phyloP scores from a whole-genome alignment of 106 monocot species.

The Allium cepa region DNA sequence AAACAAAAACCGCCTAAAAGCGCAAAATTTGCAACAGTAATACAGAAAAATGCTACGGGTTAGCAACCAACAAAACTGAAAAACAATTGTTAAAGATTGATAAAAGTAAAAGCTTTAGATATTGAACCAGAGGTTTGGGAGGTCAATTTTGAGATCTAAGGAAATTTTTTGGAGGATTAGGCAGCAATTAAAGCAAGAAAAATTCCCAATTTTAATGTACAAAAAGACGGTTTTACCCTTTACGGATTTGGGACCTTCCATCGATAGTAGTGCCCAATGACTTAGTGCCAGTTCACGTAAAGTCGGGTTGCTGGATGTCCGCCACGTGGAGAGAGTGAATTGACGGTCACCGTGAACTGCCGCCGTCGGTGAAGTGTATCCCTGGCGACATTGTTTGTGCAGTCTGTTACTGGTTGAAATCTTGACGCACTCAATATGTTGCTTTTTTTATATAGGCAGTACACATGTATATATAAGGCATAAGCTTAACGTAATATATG shows the following conservation, averaged over 20 bases:
- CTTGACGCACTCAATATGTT: too few species aligned
- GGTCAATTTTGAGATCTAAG: background rate
- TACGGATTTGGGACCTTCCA: slow-evolving; percentile 6
- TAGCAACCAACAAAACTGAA: background rate
- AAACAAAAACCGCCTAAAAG: background rate
- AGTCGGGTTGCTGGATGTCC: background rate
- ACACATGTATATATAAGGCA: too few species aligned
- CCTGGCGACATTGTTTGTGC: slow-evolving; percentile 1
- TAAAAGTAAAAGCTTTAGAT: background rate
- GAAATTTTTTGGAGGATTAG: background rate
- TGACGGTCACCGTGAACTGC: background rate
- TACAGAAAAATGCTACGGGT: background rate
- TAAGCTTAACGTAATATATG: too few species aligned
- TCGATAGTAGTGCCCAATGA: background rate
- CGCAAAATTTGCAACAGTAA: background rate
- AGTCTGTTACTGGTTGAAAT: too few species aligned
- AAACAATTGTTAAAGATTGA: too few species aligned
- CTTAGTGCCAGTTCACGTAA: background rate
- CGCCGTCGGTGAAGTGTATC: background rate
- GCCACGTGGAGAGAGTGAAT: background rate
- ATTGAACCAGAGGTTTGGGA: background rate
- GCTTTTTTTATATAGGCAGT: too few species aligned
- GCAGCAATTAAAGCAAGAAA: background rate
- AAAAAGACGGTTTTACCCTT: background rate
- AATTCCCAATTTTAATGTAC: background rate